phyloP scores from a whole-genome alignment of 2,329 filamentous ascomycete species.

The Chaetomiaceae sp. region DNA sequence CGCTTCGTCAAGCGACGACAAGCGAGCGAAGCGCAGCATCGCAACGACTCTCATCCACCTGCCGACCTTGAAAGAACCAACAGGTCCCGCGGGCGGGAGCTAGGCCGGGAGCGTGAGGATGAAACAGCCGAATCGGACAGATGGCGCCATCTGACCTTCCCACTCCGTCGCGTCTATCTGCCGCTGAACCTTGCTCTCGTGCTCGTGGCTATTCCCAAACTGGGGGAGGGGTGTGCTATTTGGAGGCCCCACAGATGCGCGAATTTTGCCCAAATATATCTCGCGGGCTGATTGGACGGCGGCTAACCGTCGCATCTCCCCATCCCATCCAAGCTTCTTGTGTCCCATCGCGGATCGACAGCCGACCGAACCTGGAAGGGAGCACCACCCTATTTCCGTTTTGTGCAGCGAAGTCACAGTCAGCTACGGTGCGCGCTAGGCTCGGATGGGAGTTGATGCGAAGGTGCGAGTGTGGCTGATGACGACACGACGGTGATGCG shows the following conservation, averaged over 20 bases:
- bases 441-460: background rate
- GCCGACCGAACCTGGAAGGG: no score
- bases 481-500: background rate
- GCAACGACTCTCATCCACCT: background rate
- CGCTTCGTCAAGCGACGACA: conserved; percentile 2
- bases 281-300: conserved; percentile 10
- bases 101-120: conserved; percentile 2
- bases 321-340: background rate
- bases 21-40: conserved; percentile 11
- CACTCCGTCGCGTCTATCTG: conserved; percentile 5
- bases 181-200: background rate
- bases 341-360: background rate
- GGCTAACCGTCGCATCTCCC: no score
- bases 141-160: conserved; percentile 6
- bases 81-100: conserved; percentile 3
- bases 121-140: conserved; percentile 15
- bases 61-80: background rate
- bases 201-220: background rate
- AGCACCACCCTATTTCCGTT: conserved; percentile 1
- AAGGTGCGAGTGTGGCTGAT: background rate
- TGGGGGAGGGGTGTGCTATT: background rate
- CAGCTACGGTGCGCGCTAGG: no score
- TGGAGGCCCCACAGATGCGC: background rate
- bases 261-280: conserved; percentile 15
- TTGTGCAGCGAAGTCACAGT: conserved; percentile 1